A percentile compares a stretch with the other conserved stretches of the same genome.
Conservation (phyloP, 768 basidiomycete genomes). For the Leccinum longicurvipes region DNA sequence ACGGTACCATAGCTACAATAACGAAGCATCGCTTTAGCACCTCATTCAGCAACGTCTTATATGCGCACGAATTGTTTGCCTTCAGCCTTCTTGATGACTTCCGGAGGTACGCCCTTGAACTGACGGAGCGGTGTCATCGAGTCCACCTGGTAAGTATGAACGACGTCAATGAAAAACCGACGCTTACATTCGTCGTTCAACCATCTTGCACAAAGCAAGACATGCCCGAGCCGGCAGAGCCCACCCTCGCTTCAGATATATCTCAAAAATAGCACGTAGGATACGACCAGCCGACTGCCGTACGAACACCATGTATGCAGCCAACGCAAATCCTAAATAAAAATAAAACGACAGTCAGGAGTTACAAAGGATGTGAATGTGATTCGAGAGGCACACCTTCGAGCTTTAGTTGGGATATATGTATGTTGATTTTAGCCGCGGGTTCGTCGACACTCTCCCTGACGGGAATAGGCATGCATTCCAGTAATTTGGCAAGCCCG, state of each 20-base stretch:
- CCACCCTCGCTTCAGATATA: no score
- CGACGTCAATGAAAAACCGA: background rate
- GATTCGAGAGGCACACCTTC: background rate
- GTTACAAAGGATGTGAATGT: background rate
- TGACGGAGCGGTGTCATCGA: no score
- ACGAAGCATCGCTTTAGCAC: background rate
- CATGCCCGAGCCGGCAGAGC: no score
- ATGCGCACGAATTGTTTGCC: constrained; percentile 89
- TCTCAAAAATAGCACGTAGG: constrained; percentile 95
- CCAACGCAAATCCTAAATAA: constrained; percentile 67
- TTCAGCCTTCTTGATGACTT: constrained; percentile 87
- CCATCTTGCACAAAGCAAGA: constrained; percentile 98
- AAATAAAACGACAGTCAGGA: background rate
- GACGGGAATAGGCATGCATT: no score
- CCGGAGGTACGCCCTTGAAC: no score
- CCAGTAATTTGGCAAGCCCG: no score
- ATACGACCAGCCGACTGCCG: constrained; percentile 98
- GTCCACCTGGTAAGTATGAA: constrained; percentile 39
- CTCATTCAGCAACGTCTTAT: background rate
- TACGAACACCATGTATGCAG: constrained; percentile 94
- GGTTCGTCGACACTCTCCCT: no score
- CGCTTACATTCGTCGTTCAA: constrained; percentile 75
- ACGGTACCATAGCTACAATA: constrained; percentile 81
- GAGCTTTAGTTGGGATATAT: no score
- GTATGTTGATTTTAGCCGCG: no score